Evolutionary conservation across 306 rosid species (phyloP).

Genomic region (Sphenostylis stenocarpa): DNA sequence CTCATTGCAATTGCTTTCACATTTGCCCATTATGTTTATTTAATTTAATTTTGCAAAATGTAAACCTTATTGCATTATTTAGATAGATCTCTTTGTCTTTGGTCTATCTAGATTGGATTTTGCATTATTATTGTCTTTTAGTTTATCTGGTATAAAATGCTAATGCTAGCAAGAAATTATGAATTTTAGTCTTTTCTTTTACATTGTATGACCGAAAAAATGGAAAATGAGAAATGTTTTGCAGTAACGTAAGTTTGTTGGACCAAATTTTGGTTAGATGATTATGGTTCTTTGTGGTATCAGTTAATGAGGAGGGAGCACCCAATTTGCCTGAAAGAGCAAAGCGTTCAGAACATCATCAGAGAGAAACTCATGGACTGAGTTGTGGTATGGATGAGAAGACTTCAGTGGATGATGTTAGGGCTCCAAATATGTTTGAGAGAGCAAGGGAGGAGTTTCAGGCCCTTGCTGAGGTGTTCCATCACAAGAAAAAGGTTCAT

Average conservation of each 20-base stretch:
- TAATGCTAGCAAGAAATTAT: not conserved
- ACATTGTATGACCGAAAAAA: not conserved
- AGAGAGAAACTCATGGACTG: constrained; percentile 51
- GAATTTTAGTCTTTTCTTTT: not conserved
- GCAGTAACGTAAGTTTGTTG: not conserved
- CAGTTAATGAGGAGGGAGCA: constrained; percentile 32
- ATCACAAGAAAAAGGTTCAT: constrained; percentile 46
- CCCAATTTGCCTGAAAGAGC: constrained; percentile 36
- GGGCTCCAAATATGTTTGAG: constrained; percentile 69
- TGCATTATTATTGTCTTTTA: not conserved
- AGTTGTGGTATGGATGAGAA: constrained; percentile 38
- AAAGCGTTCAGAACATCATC: constrained; percentile 31
- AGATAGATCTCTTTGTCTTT: not conserved
- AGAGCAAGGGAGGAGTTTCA: constrained; percentile 68
- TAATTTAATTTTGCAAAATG: not conserved
- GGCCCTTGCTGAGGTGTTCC: constrained; percentile 56
- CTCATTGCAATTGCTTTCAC: not conserved
- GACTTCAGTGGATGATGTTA: constrained; percentile 50
- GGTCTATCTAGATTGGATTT: constrained; percentile 1
- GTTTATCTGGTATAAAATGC: not conserved
- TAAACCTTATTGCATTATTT: too few species aligned
- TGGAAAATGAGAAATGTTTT: not conserved
- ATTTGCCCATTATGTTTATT: not conserved
- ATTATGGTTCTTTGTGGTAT: constrained; percentile 12
- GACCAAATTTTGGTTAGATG: constrained; percentile 4